Evolutionary conservation across 345 rosid species (phyloP).

Genomic region (Populus alba): DNA sequence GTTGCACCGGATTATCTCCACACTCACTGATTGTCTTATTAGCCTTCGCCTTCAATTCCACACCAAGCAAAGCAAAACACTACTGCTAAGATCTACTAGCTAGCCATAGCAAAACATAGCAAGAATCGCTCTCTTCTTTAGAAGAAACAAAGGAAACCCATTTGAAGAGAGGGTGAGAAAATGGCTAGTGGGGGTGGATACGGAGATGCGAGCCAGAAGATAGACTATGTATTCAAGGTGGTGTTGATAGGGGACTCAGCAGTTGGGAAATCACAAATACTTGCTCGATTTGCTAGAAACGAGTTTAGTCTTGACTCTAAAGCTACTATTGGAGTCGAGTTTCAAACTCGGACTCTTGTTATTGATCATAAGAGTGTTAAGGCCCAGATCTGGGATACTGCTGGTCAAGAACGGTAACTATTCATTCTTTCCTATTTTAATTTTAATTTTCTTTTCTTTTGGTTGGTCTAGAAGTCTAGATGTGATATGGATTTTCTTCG

Average conservation of each 20-base stretch:
- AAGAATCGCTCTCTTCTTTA: neutral
- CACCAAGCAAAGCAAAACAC: neutral
- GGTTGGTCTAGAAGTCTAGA: neutral
- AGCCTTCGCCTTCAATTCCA: neutral
- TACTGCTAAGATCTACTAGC: neutral
- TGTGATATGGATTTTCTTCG: neutral
- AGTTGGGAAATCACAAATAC: slow-evolving; percentile 45
- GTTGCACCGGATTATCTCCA: neutral
- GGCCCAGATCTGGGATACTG: slow-evolving; percentile 48
- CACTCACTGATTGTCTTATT: neutral
- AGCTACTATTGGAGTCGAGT: slow-evolving; percentile 48
- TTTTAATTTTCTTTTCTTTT: no score
- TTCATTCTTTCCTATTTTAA: no score
- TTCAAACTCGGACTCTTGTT: slow-evolving; percentile 35
- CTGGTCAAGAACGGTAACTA: slow-evolving; percentile 39
- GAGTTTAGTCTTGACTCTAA: slow-evolving; percentile 48
- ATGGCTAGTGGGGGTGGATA: slow-evolving; percentile 32
- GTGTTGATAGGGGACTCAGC: slow-evolving; percentile 46
- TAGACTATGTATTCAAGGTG: slow-evolving; percentile 49
- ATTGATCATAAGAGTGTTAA: slow-evolving; percentile 41
- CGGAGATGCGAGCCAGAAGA: slow-evolving; percentile 40
- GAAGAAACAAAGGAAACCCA: neutral
- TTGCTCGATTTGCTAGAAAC: slow-evolving; percentile 41
- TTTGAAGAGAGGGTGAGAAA: neutral
- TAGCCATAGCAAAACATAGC: neutral